Conservation (phyloP, 1,284 basidiomycete species). For the Thecaphora thlaspeos region DNA sequence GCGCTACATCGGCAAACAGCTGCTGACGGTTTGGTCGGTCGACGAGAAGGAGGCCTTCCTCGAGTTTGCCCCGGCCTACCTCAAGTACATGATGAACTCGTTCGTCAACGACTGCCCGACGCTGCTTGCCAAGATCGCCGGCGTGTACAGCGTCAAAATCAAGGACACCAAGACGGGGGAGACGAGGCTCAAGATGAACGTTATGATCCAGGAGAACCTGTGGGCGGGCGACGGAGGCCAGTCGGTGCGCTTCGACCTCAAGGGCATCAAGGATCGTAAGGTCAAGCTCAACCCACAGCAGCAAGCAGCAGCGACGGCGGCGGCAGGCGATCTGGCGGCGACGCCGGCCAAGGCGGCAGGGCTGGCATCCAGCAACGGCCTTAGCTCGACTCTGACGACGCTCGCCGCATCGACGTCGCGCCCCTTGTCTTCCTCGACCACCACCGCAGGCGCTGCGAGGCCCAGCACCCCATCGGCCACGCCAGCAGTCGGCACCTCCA, state of each 20-base stretch:
- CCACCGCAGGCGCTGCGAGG: not conserved
- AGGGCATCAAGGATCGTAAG: slow-evolving; percentile 47
- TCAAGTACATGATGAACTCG: slow-evolving; percentile 48
- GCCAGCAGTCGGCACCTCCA: slow-evolving; percentile 3
- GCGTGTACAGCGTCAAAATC: slow-evolving; percentile 52
- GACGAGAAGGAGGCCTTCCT: slow-evolving; percentile 53
- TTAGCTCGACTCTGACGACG: too few relatives aligned
- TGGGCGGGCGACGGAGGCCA: slow-evolving; percentile 41
- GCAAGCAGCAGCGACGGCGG: slow-evolving; percentile 8
- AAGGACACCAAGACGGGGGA: slow-evolving; percentile 44
- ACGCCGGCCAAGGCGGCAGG: too few relatives aligned
- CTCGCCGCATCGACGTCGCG: too few relatives aligned
- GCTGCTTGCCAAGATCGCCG: slow-evolving; percentile 50
- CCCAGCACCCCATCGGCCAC: not conserved
- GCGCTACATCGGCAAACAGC: slow-evolving; percentile 46
- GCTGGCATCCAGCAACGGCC: too few relatives aligned
- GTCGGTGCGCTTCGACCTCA: slow-evolving; percentile 43
- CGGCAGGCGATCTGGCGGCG: not conserved
- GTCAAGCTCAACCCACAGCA: slow-evolving; percentile 32
- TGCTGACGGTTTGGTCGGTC: slow-evolving; percentile 47
- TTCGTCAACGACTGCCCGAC: slow-evolving; percentile 42
- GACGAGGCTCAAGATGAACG: slow-evolving; percentile 46
- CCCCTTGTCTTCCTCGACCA: not conserved
- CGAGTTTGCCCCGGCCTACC: slow-evolving; percentile 49
- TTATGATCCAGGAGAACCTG: slow-evolving; percentile 50